Evolutionary conservation across 805 yeast genomes (phyloP).

Genomic region (Jamesozyma gamospora): DNA sequence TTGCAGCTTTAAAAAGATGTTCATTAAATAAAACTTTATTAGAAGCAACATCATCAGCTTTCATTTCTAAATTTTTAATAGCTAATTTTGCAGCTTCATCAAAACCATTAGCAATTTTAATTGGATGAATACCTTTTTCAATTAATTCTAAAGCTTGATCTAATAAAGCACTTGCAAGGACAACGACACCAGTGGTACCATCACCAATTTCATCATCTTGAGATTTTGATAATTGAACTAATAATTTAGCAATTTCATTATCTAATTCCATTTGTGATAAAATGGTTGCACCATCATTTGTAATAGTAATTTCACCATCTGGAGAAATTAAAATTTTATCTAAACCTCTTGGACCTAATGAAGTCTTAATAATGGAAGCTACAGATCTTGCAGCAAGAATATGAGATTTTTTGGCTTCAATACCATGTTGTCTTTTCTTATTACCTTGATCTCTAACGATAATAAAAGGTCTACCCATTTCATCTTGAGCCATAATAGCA

Average conservation of each 20-base stretch:
- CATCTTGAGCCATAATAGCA: slow-evolving; percentile 98
- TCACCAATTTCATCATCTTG: slow-evolving; percentile 99
- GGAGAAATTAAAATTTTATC: slow-evolving; percentile 92
- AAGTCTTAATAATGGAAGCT: slow-evolving; percentile 82
- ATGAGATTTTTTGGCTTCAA: slow-evolving; percentile 76
- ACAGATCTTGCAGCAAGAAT: slow-evolving; percentile 92
- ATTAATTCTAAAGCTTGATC: slow-evolving; percentile 92
- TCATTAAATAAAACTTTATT: slow-evolving; percentile 25
- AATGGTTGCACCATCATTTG: slow-evolving; percentile 98
- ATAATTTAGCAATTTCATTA: slow-evolving; percentile 87
- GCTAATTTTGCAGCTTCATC: slow-evolving; percentile 96
- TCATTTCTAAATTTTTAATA: slow-evolving; percentile 57
- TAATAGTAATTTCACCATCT: slow-evolving; percentile 95
- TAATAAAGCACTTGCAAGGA: slow-evolving; percentile 83
- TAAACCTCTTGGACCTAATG: slow-evolving; percentile 96
- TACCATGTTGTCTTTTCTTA: slow-evolving; percentile 59
- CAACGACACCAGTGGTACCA: slow-evolving; percentile 98
- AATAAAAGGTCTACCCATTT: slow-evolving; percentile 97
- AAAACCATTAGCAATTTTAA: slow-evolving; percentile 91
- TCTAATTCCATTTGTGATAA: slow-evolving; percentile 91
- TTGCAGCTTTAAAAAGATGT: slow-evolving; percentile 79
- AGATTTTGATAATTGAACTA: slow-evolving; percentile 86
- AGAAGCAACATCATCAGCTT: slow-evolving; percentile 50
- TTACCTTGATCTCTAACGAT: slow-evolving; percentile 81
- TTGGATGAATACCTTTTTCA: slow-evolving; percentile 96